Evolutionary conservation across 257 asterid genomes (phyloP), one percentile per base, ranked within the genome.

Genomic region (Rauvolfia tetraphylla): DNA sequence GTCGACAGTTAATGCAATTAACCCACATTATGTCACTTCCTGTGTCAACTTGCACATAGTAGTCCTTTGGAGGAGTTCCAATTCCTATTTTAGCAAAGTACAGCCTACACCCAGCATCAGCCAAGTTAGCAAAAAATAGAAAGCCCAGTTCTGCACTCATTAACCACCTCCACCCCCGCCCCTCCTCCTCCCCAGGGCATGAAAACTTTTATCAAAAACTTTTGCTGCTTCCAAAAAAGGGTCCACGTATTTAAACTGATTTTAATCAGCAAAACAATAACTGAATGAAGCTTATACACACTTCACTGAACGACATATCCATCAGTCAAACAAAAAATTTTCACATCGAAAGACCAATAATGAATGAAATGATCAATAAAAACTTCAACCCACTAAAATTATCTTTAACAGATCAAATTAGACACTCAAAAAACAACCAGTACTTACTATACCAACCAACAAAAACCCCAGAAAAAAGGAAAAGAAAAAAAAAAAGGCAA

Each of bases 1-100:
- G 87, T 23, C 22, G 90, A 87, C 99, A 95, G 80, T 89, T 94
- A 79, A 93, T 83, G 84, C 99, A 95, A 89, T 93, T 93, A 79
- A 95, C 93, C 98, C 99, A 95, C 83, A 92, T 93, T 80, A 95
- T 91, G 83, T 93, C 99, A 75, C 93, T 95, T 75, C 99, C 99
- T 0, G 99, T 95, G 86, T 95, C 99, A 72, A 95, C 98, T 88
- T 95, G 99, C 82, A 95, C 98, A 88, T 91, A 91, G 82, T 91
- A 95, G 84, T 87, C 98, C 85, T 89, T 87, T 38, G 99, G 81
- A 59, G 99, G 99, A 14, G 96, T 93, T 81, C 99, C 99, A 73
- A 95, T 95, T 75, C 97, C 98, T 69, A 95, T 90, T 87, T 85
- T 90, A 75, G 99, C 98, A 76, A 93, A 95, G 89, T 95, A 95